Evolutionary conservation across 2,329 filamentous ascomycete genomes (phyloP), one percentile per base, ranked within the genome.

Genomic region (Fusarium agapanthi): DNA sequence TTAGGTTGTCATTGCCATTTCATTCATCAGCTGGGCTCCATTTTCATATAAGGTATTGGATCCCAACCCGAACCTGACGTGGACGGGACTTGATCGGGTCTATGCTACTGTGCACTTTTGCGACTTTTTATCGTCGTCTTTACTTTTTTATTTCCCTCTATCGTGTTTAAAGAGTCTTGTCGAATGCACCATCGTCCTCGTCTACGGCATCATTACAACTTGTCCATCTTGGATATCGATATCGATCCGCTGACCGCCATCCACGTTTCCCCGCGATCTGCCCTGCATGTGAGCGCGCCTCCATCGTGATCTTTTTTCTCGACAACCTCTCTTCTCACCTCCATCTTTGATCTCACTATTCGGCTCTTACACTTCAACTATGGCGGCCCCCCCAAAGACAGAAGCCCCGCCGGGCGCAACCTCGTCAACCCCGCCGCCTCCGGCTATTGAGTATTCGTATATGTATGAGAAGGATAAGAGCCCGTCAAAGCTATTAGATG

Each of bases 401-500:
- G 73, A 76, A 40, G 64, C 71, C 65, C 70, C 76, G 59, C 65
- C 71, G 12, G 75, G 75, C 65, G 66, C 66, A 40, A 66, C 61
- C 30, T 62, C 75, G 58, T 68, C 76, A 44, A 71, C 63, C 60
- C 73, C 66, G 72, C 78, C 73, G 59, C 74, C 80, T 40, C 75
- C 73, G 56, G 66, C 73, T 32, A 76, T 82, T 63, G 77, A 81
- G 61, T 94, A 93, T 83, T 88, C 89, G 54, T 91, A 92, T 79
- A 86, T 95, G 77, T 93, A 93, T 77, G 87, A 90, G 72, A 81
- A 84, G 40, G 86, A 93, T 80, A 94, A 93, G 81, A 88, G 87
- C 53, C 89, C 92, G 10, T 91, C 91, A 8, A 87, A 88, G 58
- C 80, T 91, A 48, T 86, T 95, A 34, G 88, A 92, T 80, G 89